These are phyloP conservation scores for Wallacemonas rigidus DNA, from an alignment of 208 protist species.

Conservation along the genomic window DNA sequence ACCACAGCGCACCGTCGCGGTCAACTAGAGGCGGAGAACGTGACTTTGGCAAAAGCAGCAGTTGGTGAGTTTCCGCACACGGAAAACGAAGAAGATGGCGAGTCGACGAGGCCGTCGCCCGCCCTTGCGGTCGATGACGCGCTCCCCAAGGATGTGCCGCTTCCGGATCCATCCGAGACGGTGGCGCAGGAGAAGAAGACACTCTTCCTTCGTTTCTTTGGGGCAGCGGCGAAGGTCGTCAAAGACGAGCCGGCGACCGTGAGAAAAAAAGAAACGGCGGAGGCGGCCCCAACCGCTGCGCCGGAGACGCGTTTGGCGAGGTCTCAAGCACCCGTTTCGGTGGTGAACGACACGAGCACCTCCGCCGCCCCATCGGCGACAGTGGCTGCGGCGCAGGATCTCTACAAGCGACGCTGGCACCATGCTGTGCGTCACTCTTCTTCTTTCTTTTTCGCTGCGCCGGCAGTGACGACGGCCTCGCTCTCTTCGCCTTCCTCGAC, in stretches of 20 bases:
- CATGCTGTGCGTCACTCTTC: conserved; percentile 8
- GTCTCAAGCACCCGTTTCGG: too few species aligned
- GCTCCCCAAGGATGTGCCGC: too few species aligned
- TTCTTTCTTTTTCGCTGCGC: background rate
- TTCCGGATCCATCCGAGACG: background rate
- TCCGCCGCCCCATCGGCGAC: background rate
- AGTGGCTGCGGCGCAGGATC: background rate
- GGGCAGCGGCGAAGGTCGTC: conserved; percentile 20
- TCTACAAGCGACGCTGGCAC: conserved; percentile 15
- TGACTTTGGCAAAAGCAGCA: too few species aligned
- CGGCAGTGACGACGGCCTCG: background rate
- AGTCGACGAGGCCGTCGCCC: too few species aligned
- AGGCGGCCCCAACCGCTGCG: background rate
- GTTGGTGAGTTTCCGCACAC: too few species aligned
- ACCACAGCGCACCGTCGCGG: too few species aligned
- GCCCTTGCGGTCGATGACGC: too few species aligned
- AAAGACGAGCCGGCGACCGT: background rate
- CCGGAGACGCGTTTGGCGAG: too few species aligned
- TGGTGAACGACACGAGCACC: too few species aligned
- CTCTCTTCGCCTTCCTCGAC: background rate
- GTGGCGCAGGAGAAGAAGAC: conserved; percentile 18
- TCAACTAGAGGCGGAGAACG: too few species aligned
- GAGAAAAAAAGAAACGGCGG: background rate
- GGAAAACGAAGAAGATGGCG: too few species aligned
- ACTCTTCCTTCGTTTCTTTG: conserved; percentile 38